Conservation (phyloP, 1,139 yeast species). For the Saccharomyces uvarum region DNA sequence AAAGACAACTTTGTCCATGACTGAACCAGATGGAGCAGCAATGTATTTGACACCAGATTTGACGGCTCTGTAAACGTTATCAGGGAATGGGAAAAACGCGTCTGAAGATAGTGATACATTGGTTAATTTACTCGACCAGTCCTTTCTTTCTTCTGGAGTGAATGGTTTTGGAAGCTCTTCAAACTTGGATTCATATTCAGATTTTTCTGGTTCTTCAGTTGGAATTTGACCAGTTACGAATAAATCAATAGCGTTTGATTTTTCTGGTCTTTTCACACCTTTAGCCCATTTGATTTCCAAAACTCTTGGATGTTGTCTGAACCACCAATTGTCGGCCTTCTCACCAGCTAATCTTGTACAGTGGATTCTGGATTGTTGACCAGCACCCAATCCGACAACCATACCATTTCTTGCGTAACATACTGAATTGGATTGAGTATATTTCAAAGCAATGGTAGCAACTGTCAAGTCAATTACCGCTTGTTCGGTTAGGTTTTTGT, state of each 20-base stretch:
- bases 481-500: slow-evolving; percentile 82
- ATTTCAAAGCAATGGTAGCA: slow-evolving; percentile 93
- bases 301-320: slow-evolving; percentile 94
- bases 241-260: slow-evolving; percentile 94
- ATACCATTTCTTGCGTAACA: slow-evolving; percentile 98
- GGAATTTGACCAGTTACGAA: slow-evolving; percentile 90
- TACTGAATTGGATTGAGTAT: slow-evolving; percentile 96
- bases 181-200: slow-evolving; percentile 86
- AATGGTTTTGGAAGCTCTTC: slow-evolving; percentile 76
- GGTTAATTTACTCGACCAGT: slow-evolving; percentile 72
- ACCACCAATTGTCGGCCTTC: slow-evolving; percentile 99
- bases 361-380: slow-evolving; percentile 98
- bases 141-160: slow-evolving; percentile 73
- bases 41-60: slow-evolving; percentile 91
- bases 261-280: slow-evolving; percentile 97
- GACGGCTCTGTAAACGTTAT: slow-evolving; percentile 94
- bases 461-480: slow-evolving; percentile 89
- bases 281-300: slow-evolving; percentile 92
- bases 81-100: slow-evolving; percentile 99
- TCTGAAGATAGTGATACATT: slow-evolving; percentile 91
- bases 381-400: slow-evolving; percentile 98
- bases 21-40: slow-evolving; percentile 96
- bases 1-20: slow-evolving; percentile 93
- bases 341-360: slow-evolving; percentile 99
- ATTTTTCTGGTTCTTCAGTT: slow-evolving; percentile 81